phyloP scores from a whole-genome alignment of 768 basidiomycete genomes.

The Kockovaella imperatae region DNA sequence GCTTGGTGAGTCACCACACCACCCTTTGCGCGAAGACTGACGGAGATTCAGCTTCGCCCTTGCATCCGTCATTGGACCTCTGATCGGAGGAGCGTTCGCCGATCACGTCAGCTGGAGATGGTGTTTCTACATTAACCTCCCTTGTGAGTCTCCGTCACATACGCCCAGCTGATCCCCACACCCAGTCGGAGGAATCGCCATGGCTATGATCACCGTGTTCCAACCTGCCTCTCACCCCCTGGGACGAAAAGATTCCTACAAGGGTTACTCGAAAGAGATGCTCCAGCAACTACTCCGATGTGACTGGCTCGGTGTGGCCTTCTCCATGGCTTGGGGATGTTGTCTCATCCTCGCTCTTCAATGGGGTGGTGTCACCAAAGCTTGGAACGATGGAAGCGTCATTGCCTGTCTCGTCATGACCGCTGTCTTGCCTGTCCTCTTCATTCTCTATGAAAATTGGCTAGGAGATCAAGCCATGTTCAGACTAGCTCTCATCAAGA shows the following conservation, averaged over 20 bases:
- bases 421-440: conserved; percentile 36
- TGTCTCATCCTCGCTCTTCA: conserved; percentile 38
- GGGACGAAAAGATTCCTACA: conserved; percentile 29
- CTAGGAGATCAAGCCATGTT: conserved; percentile 47
- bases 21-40: not conserved
- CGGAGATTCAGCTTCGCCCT: conserved; percentile 42
- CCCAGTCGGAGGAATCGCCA: conserved; percentile 34
- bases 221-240: conserved; percentile 32
- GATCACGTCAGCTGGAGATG: conserved; percentile 50
- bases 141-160: not conserved
- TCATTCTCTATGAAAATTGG: conserved; percentile 45
- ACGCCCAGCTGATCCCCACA: not conserved
- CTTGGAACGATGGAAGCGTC: conserved; percentile 50
- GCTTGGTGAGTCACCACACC: conserved; percentile 24
- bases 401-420: conserved; percentile 43
- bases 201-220: conserved; percentile 25
- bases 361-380: conserved; percentile 45
- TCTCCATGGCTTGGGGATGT: conserved; percentile 35
- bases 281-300: conserved; percentile 28
- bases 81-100: conserved; percentile 50
- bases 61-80: conserved; percentile 51
- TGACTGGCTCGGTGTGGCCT: conserved; percentile 33
- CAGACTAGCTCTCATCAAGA: conserved; percentile 43
- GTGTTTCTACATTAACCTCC: conserved; percentile 50
- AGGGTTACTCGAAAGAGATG: conserved; percentile 39